phyloP scores from a whole-genome alignment of 2,329 filamentous ascomycete species.

The Alternaria triticimaculans region DNA sequence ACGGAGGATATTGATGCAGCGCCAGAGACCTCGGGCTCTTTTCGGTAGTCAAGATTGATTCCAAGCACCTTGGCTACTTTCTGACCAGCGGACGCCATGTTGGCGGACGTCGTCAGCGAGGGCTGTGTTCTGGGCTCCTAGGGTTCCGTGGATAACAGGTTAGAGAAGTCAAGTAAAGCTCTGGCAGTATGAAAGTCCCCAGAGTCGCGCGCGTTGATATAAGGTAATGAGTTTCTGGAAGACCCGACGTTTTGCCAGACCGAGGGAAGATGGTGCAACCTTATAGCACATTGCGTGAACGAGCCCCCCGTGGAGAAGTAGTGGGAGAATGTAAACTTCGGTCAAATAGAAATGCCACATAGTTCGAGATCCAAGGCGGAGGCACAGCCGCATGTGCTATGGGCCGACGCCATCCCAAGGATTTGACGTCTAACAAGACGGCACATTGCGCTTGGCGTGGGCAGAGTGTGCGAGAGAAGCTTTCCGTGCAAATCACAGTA shows the following conservation, averaged over 20 bases:
- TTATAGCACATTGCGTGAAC: slow-evolving; percentile 3
- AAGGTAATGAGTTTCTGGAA: neutral
- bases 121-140: neutral
- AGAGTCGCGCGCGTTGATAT: neutral
- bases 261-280: slow-evolving; percentile 1
- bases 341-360: slow-evolving; percentile 20
- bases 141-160: neutral
- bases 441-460: slow-evolving; percentile 30
- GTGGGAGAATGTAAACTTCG: slow-evolving; percentile 10
- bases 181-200: neutral
- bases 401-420: slow-evolving; percentile 19
- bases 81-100: slow-evolving; percentile 67
- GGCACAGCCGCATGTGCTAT: slow-evolving; percentile 24
- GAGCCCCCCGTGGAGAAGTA: slow-evolving; percentile 9
- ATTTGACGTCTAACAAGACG: slow-evolving; percentile 19
- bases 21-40: slow-evolving; percentile 73
- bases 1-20: slow-evolving; percentile 81
- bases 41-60: slow-evolving; percentile 77
- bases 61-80: slow-evolving; percentile 78
- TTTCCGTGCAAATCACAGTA: slow-evolving; percentile 30
- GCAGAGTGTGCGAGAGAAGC: slow-evolving; percentile 8
- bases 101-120: slow-evolving; percentile 7
- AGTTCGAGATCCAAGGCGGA: slow-evolving; percentile 27
- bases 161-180: neutral
- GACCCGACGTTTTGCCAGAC: neutral